A percentile compares a stretch with the other conserved stretches of the same genome.
Conservation (phyloP, 768 basidiomycete species). For the Fomitopsis serialis region DNA sequence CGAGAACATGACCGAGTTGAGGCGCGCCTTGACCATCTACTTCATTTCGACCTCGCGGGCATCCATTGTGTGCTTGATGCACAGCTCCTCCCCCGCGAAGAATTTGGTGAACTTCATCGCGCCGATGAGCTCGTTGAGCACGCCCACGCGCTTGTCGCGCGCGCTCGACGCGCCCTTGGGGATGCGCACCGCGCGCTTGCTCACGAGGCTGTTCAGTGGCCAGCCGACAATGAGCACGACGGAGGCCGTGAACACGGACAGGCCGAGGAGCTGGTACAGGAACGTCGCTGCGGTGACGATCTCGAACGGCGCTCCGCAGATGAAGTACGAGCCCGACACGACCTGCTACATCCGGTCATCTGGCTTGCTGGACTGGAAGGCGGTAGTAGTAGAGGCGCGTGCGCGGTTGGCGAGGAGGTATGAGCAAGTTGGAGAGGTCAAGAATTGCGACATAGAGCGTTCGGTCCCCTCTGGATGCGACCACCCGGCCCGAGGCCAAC, state of each 20-base stretch:
- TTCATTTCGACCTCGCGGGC: slow-evolving; percentile 65
- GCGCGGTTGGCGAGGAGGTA: too few species aligned
- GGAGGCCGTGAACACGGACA: slow-evolving; percentile 74
- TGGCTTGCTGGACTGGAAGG: too few species aligned
- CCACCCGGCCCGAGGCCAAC: too few species aligned
- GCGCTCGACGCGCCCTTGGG: slow-evolving; percentile 56
- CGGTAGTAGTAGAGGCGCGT: too few species aligned
- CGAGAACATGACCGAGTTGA: slow-evolving; percentile 70
- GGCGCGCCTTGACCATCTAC: slow-evolving; percentile 74
- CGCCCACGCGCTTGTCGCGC: slow-evolving; percentile 71
- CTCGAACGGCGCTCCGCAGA: slow-evolving; percentile 77
- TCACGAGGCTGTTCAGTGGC: slow-evolving; percentile 67
- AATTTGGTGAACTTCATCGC: slow-evolving; percentile 78
- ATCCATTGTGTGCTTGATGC: slow-evolving; percentile 62
- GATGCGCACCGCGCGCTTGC: slow-evolving; percentile 53
- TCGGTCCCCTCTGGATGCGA: too few species aligned
- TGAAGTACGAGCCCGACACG: slow-evolving; percentile 51
- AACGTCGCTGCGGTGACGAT: slow-evolving; percentile 67
- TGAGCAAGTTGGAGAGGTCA: too few species aligned
- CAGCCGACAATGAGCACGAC: slow-evolving; percentile 58
- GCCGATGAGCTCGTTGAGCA: slow-evolving; percentile 72
- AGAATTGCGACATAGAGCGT: too few species aligned
- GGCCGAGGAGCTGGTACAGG: slow-evolving; percentile 67
- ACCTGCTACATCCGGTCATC: slow-evolving; percentile 50
- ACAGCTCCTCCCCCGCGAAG: slow-evolving; percentile 76